Evolutionary conservation across 129 eudicot species (phyloP).

Genomic region (Silybum marianum): DNA sequence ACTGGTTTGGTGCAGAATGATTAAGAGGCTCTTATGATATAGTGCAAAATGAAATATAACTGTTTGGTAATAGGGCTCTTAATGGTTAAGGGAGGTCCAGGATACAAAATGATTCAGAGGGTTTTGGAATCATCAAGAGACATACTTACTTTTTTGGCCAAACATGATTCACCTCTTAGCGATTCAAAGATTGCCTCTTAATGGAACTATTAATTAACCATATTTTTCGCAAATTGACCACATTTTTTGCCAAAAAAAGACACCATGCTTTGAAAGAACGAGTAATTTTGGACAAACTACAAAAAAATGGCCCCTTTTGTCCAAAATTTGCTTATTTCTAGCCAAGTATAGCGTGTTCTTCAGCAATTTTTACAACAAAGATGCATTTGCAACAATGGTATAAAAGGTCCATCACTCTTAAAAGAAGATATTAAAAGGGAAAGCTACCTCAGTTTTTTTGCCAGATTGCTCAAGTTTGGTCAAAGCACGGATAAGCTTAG

Average conservation of each 20-base stretch:
- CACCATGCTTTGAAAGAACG: background rate
- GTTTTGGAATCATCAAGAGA: too few species aligned
- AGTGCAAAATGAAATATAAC: too few species aligned
- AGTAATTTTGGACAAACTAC: background rate
- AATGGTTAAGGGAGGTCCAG: too few species aligned
- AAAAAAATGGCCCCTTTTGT: background rate
- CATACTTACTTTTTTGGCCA: too few species aligned
- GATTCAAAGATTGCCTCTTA: too few species aligned
- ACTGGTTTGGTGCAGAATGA: too few species aligned
- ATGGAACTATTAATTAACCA: background rate
- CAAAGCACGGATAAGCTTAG: conserved; percentile 54
- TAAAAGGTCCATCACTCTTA: background rate
- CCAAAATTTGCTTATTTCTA: background rate
- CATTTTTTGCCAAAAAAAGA: too few species aligned
- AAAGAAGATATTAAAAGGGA: background rate
- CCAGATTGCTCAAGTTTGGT: conserved; percentile 67
- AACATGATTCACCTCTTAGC: too few species aligned
- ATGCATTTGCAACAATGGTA: background rate
- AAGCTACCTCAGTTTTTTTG: conserved; percentile 54
- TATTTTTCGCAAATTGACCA: background rate
- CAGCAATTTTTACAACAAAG: background rate
- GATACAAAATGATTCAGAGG: too few species aligned
- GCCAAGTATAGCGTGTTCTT: background rate
- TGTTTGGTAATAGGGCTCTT: too few species aligned
- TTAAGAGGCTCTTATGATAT: too few species aligned